Evolutionary conservation across 768 basidiomycete species (phyloP), one percentile per base, ranked within the genome.

Genomic region (Tricholoma matsutake): DNA sequence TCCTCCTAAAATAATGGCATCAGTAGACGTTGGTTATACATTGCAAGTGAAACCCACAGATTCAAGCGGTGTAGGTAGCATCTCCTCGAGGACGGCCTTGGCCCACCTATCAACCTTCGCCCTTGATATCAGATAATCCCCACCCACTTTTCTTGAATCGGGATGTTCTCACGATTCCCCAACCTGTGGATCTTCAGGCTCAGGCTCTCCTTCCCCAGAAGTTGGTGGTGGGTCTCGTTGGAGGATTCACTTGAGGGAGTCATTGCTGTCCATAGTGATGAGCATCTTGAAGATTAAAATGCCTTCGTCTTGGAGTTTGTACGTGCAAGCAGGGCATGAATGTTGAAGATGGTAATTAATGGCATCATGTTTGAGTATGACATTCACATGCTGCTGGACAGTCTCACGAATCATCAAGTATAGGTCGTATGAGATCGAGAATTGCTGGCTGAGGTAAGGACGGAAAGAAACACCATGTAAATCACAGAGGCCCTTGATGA

Each of bases 401-500:
- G 13, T 43, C 4, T 41, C 32, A 0, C 22, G 64, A 32, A 76
- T 60, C 0, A 49, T 28, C 0, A 71, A 54, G 53, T 71, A 75
- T 0, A 73, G 25, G 39, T 76, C 73, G 49, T 62, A 69, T 22
- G 61, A 61, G 3, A 69, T 69, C 1, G 62, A 58, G 58, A 73
- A 73, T 57, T 71, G 68, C 6, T 64, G 18, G 32, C 58, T 49
- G 5, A 72, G 57, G 54, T 67, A 61, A 0, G 58, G 57, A 29
- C 63, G 53, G 56, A 65, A 71, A 0, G 70, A 67, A 16, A 45
- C 54, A 14, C 64, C 47, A 10, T 77, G 70, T 20, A 74, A 29
- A 56, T 76, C 70, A 41, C 70, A 73, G 0, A 77, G 57, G 1
- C 59, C 57, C 53, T 72, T 73, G 16, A 68, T 51, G 52, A 74